Conservation (phyloP, 2,329 filamentous ascomycete species). For the Purpureocillium lavendulum region DNA sequence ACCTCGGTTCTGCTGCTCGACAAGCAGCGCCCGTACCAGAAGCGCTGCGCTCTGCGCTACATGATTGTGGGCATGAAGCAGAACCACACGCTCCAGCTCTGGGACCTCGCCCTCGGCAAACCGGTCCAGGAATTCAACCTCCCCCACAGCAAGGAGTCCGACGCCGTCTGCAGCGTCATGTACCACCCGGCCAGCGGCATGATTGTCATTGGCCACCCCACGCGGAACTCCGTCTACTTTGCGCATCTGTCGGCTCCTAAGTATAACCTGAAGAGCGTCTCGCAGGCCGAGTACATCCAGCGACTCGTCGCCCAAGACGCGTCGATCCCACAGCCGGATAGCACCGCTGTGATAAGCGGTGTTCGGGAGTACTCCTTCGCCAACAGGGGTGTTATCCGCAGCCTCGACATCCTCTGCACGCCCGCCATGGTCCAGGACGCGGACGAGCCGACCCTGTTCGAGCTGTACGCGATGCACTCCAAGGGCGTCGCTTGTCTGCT, state of each 20-base stretch:
- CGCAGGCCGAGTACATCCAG: conserved; percentile 81
- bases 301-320: conserved; percentile 65
- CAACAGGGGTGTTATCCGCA: conserved; percentile 78
- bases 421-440: conserved; percentile 54
- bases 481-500: conserved; percentile 88
- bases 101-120: conserved; percentile 92
- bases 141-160: conserved; percentile 90
- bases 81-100: conserved; percentile 96
- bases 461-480: conserved; percentile 95
- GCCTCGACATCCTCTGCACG: conserved; percentile 76
- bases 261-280: conserved; percentile 75
- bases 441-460: conserved; percentile 73
- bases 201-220: conserved; percentile 91
- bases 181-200: conserved; percentile 91
- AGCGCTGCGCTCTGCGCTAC: conserved; percentile 83
- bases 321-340: conserved; percentile 75
- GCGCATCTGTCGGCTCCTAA: conserved; percentile 89
- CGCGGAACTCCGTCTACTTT: conserved; percentile 95
- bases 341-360: conserved; percentile 94
- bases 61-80: conserved; percentile 98
- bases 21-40: conserved; percentile 88
- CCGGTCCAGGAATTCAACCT: conserved; percentile 96
- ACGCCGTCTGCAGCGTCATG: conserved; percentile 94
- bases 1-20: conserved; percentile 94
- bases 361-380: conserved; percentile 91